These are phyloP conservation scores for Penicillium silybi DNA, from an alignment of 495 filamentous ascomycete genomes.

Conservation along the genomic window DNA sequence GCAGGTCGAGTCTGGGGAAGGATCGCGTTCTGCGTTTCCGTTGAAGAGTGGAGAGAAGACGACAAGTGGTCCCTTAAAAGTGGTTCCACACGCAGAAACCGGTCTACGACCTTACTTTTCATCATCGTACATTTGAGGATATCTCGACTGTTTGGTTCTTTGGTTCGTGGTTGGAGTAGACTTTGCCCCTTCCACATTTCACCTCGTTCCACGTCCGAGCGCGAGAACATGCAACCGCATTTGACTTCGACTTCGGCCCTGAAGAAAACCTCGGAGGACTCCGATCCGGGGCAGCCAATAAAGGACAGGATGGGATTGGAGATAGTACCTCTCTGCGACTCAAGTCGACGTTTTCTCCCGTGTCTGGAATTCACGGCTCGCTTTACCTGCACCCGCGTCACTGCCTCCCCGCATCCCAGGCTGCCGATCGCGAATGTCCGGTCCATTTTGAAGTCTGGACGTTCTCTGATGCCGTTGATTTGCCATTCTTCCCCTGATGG, in stretches of 20 bases:
- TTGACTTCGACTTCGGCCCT: no score
- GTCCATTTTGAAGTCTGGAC: not conserved
- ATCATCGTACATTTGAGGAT: no score
- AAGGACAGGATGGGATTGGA: not conserved
- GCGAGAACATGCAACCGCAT: not conserved
- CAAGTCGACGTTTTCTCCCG: not conserved
- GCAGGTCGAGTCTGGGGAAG: not conserved
- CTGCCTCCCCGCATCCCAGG: not conserved
- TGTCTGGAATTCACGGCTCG: not conserved
- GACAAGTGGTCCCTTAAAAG: not conserved
- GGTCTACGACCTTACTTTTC: no score
- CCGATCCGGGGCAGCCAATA: not conserved
- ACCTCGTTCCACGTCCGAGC: not conserved
- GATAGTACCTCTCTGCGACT: no score
- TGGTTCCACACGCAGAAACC: no score
- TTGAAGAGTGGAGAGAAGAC: not conserved
- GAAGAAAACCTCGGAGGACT: not conserved
- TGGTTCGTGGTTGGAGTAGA: not conserved
- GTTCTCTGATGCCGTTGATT: not conserved
- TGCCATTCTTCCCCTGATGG: not conserved
- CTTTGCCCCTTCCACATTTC: not conserved
- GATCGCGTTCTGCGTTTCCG: not conserved
- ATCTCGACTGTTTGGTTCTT: not conserved
- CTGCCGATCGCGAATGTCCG: not conserved
- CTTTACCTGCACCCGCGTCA: conserved; percentile 11